Base-by-base conservation (phyloP, 306 rosid genomes). In the Cucumis melo region DNA sequence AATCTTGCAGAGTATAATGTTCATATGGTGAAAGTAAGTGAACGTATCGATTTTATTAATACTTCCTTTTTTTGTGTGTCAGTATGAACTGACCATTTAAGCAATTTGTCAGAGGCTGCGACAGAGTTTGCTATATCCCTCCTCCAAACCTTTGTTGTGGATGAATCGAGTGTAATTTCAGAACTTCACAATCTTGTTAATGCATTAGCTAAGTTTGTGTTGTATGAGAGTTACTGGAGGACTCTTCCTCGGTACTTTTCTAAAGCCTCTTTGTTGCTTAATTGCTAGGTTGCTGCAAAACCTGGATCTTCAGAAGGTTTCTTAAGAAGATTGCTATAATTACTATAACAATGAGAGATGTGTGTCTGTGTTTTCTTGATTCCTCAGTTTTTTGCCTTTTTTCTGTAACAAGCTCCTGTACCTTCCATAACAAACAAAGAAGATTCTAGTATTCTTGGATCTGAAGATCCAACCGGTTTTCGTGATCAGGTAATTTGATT, bases 181-280 rank as follows among this genome's bases (percentile, higher is more conserved):
- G 99, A 95, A 81, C 97, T 95, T 82, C 97, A 90, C 85, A 95
- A 88, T 87, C 96, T 95, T 78, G 92, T 95, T 77, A 97, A 95
- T 76, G 92, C 97, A 79, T 76, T 95, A 80, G 83, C 91, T 60
- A 95, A 95, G 99, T 95, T 81, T 83, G 85, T 79, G 10, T 80
- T 70, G 73, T 56, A 66, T 62, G 54, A 34, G 32, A 59, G 56
- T 73, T 20, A 68, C 36, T 27, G 24, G 61, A 36, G 57, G 57
- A 74, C 27, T 32, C 60, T 20, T 59, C 66, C 46, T 13, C 54
- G 60, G 21, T 16, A 6, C 72, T 9, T 41, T 34, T 10, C 0
- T 71, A 15, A 44, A 13, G 32, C 39, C 46, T 76, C 12, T 80
- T n/a, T 81, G 73, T 77, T n/a, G 27, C 85, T 72, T 82, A 73